These are phyloP conservation scores for Linum lewisii DNA, from an alignment of 345 rosid genomes.

Conservation along the genomic window DNA sequence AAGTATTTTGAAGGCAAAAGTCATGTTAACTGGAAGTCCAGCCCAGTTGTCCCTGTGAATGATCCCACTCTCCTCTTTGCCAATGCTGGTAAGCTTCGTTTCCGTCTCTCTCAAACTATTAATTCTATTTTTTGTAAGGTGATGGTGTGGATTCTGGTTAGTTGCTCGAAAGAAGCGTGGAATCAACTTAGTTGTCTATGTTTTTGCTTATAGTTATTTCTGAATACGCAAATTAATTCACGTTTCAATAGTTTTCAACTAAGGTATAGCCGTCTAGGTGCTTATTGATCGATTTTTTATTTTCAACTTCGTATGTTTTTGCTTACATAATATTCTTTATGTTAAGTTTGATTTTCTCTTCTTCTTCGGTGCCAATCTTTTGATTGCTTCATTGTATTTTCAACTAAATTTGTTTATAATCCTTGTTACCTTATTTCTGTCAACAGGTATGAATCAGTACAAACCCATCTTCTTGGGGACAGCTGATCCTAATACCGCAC, in stretches of 20 bases:
- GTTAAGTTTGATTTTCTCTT: not conserved
- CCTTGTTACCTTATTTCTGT: not conserved
- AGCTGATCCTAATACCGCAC: conserved; percentile 66
- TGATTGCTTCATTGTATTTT: not conserved
- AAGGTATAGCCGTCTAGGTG: too few species aligned
- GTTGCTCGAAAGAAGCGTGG: not conserved
- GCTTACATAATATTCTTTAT: not conserved
- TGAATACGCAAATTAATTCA: too few species aligned
- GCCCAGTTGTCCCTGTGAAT: conserved; percentile 83
- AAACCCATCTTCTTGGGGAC: conserved; percentile 91
- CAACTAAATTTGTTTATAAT: not conserved
- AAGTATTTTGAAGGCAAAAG: conserved; percentile 53
- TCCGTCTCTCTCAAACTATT: not conserved
- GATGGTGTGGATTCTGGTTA: not conserved
- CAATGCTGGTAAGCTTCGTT: conserved; percentile 55
- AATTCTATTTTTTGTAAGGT: not conserved
- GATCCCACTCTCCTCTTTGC: conserved; percentile 95
- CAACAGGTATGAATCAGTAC: conserved; percentile 85
- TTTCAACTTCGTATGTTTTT: not conserved
- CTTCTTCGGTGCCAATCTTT: not conserved
- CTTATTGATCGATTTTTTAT: not conserved
- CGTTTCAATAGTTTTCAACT: too few species aligned
- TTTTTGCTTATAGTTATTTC: too few species aligned
- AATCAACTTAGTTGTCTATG: too few species aligned
- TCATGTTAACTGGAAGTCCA: conserved; percentile 76